Conservation (phyloP, 331 rosid species). For the Rhamnella rubrinervis region DNA sequence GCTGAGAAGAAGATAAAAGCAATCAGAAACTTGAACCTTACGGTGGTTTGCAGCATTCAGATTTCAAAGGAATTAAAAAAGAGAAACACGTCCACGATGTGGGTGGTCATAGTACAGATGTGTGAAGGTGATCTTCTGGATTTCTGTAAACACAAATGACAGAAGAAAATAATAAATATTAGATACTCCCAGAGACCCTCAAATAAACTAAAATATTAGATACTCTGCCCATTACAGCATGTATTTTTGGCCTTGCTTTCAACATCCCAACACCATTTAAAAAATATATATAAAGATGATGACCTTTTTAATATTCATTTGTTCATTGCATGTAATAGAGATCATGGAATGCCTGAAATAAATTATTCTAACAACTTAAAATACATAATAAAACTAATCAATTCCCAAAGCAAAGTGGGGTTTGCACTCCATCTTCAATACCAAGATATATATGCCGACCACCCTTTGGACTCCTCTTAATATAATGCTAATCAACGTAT, state of each 20-base stretch:
- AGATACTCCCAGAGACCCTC: too few species aligned
- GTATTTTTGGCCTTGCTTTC: constrained; percentile 20
- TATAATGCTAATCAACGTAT: background rate
- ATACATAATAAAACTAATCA: background rate
- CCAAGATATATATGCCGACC: background rate
- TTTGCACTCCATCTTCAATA: background rate
- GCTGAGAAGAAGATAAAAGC: too few species aligned
- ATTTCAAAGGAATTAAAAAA: too few species aligned
- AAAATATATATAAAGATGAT: constrained; percentile 8
- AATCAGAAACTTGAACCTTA: too few species aligned
- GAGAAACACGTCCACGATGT: too few species aligned
- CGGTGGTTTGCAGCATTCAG: too few species aligned
- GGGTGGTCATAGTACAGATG: too few species aligned
- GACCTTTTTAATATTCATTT: constrained; percentile 24
- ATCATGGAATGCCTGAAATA: background rate
- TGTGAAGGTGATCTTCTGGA: too few species aligned
- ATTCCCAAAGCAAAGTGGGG: background rate
- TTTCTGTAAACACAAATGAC: too few species aligned
- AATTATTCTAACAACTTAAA: background rate
- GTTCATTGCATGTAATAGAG: constrained; percentile 27
- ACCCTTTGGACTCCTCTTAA: background rate
- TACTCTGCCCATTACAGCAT: constrained; percentile 25
- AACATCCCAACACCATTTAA: constrained; percentile 26
- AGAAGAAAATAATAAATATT: too few species aligned
- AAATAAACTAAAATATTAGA: too few species aligned